Percentiles rank a stretch among this genome's conserved stretches.
phyloP scores from a whole-genome alignment of 1,139 yeast species.

The Magnusiomyces tetraspermus region DNA sequence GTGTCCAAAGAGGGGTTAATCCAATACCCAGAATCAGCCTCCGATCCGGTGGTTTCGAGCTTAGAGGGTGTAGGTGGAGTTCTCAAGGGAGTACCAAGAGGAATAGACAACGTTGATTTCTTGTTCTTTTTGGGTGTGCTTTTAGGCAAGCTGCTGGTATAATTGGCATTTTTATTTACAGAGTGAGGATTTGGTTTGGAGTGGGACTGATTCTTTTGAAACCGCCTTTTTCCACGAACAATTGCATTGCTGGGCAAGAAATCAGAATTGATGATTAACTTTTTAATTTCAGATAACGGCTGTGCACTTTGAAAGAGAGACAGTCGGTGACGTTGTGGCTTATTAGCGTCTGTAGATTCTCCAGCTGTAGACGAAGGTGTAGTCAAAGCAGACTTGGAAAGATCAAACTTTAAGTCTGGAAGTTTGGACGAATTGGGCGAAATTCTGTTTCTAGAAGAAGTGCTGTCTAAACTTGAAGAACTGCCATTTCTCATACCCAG shows the following conservation, averaged over 20 bases:
- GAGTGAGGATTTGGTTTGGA: background rate
- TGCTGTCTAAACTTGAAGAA: background rate
- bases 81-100: conserved; percentile 1
- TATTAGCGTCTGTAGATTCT: background rate
- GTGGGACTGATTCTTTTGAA: background rate
- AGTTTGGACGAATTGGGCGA: background rate
- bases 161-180: background rate
- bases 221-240: background rate
- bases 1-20: conserved; percentile 62
- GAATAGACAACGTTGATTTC: background rate
- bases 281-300: conserved; percentile 4
- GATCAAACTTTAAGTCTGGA: background rate
- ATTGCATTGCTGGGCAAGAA: background rate
- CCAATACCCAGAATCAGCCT: conserved; percentile 56
- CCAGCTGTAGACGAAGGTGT: background rate
- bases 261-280: conserved; percentile 1
- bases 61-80: conserved; percentile 8
- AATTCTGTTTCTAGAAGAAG: background rate
- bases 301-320: background rate
- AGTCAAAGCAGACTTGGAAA: background rate
- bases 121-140: background rate
- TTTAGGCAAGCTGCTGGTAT: background rate
- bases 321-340: background rate
- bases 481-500: too few species aligned
- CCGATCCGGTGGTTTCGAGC: conserved; percentile 20